Percentiles rank a stretch among this genome's conserved stretches.
Evolutionary conservation across 2,329 filamentous ascomycete species (phyloP).

Genomic region (Penicillium sp.): DNA sequence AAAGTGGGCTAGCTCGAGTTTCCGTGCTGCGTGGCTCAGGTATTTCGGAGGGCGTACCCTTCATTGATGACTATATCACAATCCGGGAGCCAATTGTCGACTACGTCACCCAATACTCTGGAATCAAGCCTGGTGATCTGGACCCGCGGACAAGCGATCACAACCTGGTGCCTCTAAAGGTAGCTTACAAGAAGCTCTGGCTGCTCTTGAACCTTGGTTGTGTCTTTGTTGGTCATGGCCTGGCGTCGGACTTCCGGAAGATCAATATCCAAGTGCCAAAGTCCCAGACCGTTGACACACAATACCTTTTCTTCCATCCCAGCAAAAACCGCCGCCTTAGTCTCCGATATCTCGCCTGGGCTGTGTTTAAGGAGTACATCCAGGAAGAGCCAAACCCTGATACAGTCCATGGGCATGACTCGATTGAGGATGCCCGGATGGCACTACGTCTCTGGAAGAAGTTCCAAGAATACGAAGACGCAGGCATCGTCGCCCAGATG

Average conservation of each 20-base stretch:
- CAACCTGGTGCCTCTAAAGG: slow-evolving; percentile 79
- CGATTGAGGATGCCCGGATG: slow-evolving; percentile 88
- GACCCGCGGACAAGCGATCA: slow-evolving; percentile 73
- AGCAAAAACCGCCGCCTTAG: slow-evolving; percentile 79
- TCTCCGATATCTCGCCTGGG: slow-evolving; percentile 86
- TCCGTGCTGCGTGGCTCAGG: slow-evolving; percentile 80
- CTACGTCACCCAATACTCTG: slow-evolving; percentile 90
- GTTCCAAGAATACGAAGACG: slow-evolving; percentile 82
- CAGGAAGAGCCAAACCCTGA: slow-evolving; percentile 63
- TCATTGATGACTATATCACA: slow-evolving; percentile 95
- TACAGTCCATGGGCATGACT: slow-evolving; percentile 64
- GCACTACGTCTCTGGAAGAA: slow-evolving; percentile 85
- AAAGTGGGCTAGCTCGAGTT: slow-evolving; percentile 85
- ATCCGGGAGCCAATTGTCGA: slow-evolving; percentile 89
- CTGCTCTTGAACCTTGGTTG: slow-evolving; percentile 89
- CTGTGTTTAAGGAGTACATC: slow-evolving; percentile 86
- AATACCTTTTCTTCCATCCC: slow-evolving; percentile 81
- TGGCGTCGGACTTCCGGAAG: slow-evolving; percentile 93
- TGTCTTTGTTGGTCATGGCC: slow-evolving; percentile 85
- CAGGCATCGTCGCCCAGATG: slow-evolving; percentile 75
- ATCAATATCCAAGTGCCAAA: slow-evolving; percentile 96
- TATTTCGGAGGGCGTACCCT: slow-evolving; percentile 71
- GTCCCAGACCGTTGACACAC: slow-evolving; percentile 87
- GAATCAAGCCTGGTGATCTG: slow-evolving; percentile 79
- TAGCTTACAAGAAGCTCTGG: slow-evolving; percentile 98